Percentiles rank a stretch among this genome's conserved stretches.
These are phyloP conservation scores for Pythium dissimile DNA, from an alignment of 352 stramenopile species.

Conservation along the genomic window DNA sequence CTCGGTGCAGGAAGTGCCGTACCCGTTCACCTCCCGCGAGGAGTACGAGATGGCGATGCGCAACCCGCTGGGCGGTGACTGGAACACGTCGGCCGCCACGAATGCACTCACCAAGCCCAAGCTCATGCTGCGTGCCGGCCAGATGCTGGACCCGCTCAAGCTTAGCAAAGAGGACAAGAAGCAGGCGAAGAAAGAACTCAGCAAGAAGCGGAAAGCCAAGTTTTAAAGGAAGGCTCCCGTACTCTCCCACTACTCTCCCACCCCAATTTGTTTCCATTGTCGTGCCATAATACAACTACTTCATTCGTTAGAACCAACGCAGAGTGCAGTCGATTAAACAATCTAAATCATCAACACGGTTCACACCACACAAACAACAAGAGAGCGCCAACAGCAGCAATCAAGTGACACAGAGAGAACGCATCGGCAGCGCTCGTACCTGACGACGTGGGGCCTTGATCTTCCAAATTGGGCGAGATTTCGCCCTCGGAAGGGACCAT, in stretches of 20 bases:
- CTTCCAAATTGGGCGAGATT: background rate
- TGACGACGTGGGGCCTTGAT: background rate
- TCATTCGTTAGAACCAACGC: too few species aligned
- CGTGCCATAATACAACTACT: background rate
- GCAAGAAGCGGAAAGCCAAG: constrained; percentile 79
- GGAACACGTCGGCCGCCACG: constrained; percentile 91
- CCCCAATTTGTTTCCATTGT: background rate
- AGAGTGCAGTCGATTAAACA: too few species aligned
- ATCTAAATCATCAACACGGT: too few species aligned
- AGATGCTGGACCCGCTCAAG: constrained; percentile 92
- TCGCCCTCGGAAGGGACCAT: background rate
- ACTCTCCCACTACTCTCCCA: too few species aligned
- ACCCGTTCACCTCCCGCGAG: constrained; percentile 95
- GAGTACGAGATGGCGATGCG: constrained; percentile 98
- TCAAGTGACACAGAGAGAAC: too few species aligned
- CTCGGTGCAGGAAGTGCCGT: constrained; percentile 91
- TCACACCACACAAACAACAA: too few species aligned
- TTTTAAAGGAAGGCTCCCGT: constrained; percentile 61
- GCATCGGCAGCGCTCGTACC: too few species aligned
- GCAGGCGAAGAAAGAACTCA: constrained; percentile 71
- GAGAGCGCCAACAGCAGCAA: too few species aligned
- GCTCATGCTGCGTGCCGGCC: constrained; percentile 91
- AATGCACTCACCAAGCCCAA: constrained; percentile 93
- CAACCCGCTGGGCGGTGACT: constrained; percentile 92
- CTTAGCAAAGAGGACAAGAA: constrained; percentile 86